Conservation (phyloP, 2,329 filamentous ascomycete species). For the Neurospora sp. region DNA sequence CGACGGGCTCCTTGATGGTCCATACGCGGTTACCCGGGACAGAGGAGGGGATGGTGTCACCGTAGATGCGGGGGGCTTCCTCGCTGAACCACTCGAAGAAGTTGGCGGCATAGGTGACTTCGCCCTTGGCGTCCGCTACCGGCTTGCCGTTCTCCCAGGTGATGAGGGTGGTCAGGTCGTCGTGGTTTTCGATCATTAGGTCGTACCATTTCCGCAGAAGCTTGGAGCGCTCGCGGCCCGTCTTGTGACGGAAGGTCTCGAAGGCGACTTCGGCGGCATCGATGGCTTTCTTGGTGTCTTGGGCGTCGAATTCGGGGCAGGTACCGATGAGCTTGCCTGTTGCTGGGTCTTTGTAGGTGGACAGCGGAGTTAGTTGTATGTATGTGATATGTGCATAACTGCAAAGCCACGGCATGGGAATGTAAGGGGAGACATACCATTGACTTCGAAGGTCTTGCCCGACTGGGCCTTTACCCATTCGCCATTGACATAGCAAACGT, state of each 20-base stretch:
- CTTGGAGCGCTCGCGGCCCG: conserved; percentile 63
- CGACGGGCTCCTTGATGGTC: conserved; percentile 74
- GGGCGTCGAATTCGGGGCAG: conserved; percentile 70
- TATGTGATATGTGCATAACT: not conserved
- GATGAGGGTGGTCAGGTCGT: conserved; percentile 73
- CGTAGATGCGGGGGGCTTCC: conserved; percentile 64
- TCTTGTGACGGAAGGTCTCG: conserved; percentile 57
- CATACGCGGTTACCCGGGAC: conserved; percentile 64
- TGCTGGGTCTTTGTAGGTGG: conserved; percentile 55
- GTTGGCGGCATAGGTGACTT: conserved; percentile 61
- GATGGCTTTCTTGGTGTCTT: conserved; percentile 75
- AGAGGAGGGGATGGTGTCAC: conserved; percentile 62
- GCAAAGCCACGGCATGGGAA: not conserved
- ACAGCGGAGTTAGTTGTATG: not conserved
- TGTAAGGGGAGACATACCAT: conserved; percentile 34
- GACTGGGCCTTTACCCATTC: conserved; percentile 81
- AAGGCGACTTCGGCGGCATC: conserved; percentile 71
- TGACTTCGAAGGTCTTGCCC: conserved; percentile 84
- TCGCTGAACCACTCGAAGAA: conserved; percentile 79
- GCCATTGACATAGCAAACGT: conserved; percentile 79
- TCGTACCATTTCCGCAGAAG: conserved; percentile 75
- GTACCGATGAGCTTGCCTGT: conserved; percentile 72
- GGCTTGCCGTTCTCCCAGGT: conserved; percentile 91
- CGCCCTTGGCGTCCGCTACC: conserved; percentile 60
- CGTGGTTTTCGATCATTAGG: conserved; percentile 64